These are phyloP conservation scores for Vitis hybrid DNA, from an alignment of 177 flowering plant species.

Conservation along the genomic window DNA sequence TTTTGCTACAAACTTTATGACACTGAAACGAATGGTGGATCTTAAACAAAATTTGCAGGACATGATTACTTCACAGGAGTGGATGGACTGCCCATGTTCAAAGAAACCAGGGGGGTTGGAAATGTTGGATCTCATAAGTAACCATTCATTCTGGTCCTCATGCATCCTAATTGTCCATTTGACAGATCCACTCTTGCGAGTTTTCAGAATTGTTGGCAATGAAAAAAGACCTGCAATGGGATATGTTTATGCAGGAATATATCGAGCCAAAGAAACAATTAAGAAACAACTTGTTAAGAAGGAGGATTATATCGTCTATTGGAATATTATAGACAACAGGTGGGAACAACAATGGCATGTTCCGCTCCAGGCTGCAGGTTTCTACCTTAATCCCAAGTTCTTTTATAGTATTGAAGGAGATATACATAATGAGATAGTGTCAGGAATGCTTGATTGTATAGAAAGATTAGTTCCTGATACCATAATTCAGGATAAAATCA, in stretches of 20 bases:
- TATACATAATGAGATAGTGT: constrained; percentile 50
- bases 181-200: constrained; percentile 61
- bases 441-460: constrained; percentile 77
- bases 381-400: constrained; percentile 80
- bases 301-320: constrained; percentile 59
- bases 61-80: constrained; percentile 87
- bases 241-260: constrained; percentile 75
- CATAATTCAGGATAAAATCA: constrained; percentile 68
- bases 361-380: constrained; percentile 87
- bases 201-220: constrained; percentile 55
- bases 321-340: constrained; percentile 79
- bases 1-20: constrained; percentile 55
- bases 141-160: constrained; percentile 71
- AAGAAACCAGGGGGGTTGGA: constrained; percentile 59
- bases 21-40: constrained; percentile 60
- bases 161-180: constrained; percentile 42
- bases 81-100: constrained; percentile 67
- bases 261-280: constrained; percentile 68
- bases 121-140: constrained; percentile 48
- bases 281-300: constrained; percentile 62
- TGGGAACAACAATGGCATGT: constrained; percentile 55
- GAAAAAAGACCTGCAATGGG: constrained; percentile 80
- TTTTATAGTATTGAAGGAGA: constrained; percentile 73
- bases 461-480: constrained; percentile 82
- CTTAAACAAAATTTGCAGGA: constrained; percentile 58